Evolutionary conservation across 805 yeast genomes (phyloP).

Genomic region (Clavispora santaluciae): DNA sequence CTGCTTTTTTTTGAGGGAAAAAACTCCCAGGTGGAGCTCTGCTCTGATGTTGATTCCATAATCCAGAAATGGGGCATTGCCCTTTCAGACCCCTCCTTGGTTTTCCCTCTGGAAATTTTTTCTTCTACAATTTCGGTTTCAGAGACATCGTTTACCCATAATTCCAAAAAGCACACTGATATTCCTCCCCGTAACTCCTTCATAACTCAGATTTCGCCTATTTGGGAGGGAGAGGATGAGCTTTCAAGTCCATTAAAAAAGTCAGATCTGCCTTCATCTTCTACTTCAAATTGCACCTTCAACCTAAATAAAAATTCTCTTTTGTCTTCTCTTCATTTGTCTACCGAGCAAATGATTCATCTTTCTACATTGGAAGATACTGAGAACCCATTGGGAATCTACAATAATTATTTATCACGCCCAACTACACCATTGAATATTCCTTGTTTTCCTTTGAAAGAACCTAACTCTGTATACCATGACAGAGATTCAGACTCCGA

Average conservation of each 20-base stretch:
- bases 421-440: background rate
- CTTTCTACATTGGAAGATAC: background rate
- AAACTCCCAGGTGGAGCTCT: background rate
- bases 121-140: slow-evolving; percentile 28
- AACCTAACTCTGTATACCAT: background rate
- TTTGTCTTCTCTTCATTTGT: no score
- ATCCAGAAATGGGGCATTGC: slow-evolving; percentile 44
- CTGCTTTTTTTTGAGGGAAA: background rate
- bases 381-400: background rate
- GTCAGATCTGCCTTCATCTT: no score
- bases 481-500: slow-evolving; percentile 8
- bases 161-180: background rate
- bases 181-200: background rate
- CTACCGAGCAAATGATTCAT: background rate
- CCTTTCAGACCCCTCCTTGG: slow-evolving; percentile 26
- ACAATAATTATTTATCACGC: background rate
- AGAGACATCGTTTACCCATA: background rate
- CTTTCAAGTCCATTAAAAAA: background rate
- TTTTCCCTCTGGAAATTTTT: slow-evolving; percentile 31
- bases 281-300: no score
- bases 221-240: background rate
- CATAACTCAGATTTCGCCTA: background rate
- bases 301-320: no score
- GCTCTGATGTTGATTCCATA: slow-evolving; percentile 24
- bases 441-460: background rate